These are phyloP conservation scores for Fusarium torulosum DNA, from an alignment of 2,329 filamentous ascomycete species.

Conservation along the genomic window DNA sequence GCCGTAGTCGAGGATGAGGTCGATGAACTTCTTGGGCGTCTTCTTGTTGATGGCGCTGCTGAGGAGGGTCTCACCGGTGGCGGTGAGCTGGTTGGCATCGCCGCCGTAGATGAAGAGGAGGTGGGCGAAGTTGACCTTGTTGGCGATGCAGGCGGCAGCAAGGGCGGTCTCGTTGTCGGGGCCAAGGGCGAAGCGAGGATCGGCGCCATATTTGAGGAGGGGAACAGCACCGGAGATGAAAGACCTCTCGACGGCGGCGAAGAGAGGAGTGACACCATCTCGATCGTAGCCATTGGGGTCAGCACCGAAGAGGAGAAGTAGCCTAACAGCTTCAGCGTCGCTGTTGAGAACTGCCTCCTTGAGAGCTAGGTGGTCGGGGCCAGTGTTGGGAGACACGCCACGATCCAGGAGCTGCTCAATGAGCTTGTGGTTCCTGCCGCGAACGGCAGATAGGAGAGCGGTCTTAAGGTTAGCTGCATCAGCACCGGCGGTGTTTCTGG, in stretches of 20 bases:
- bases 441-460: constrained; percentile 66
- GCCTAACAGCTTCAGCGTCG: constrained; percentile 66
- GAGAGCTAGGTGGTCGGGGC: constrained; percentile 61
- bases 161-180: constrained; percentile 68
- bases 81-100: constrained; percentile 65
- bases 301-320: constrained; percentile 69
- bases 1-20: constrained; percentile 71
- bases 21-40: constrained; percentile 65
- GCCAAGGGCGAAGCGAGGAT: constrained; percentile 65
- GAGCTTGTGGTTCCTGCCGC: constrained; percentile 67
- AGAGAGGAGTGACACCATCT: constrained; percentile 64
- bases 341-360: constrained; percentile 65
- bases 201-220: constrained; percentile 74
- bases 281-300: constrained; percentile 66
- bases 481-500: constrained; percentile 59
- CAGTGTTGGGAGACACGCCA: constrained; percentile 65
- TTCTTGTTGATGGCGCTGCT: constrained; percentile 71
- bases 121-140: constrained; percentile 68
- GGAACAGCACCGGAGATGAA: constrained; percentile 69
- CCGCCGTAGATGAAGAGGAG: constrained; percentile 72
- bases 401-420: constrained; percentile 70
- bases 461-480: constrained; percentile 60
- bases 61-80: constrained; percentile 71
- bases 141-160: constrained; percentile 61
- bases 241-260: constrained; percentile 63